phyloP scores from a whole-genome alignment of 1,284 basidiomycete species.

The Sanghuangporus sanghuang region DNA sequence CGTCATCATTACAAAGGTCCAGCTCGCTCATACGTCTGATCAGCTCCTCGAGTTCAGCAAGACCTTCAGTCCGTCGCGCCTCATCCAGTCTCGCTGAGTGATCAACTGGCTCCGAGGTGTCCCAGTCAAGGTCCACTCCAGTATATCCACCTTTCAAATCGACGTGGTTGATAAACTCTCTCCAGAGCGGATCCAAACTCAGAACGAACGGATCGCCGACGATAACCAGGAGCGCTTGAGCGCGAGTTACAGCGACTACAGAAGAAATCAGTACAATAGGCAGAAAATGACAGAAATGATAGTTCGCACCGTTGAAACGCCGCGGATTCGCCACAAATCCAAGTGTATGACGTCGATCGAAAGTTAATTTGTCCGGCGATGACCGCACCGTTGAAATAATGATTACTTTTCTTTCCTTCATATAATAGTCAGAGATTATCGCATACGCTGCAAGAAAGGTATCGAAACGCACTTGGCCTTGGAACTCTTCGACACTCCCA shows the following conservation, averaged over 20 bases:
- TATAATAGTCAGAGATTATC: constrained; percentile 19
- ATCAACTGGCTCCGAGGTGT: constrained; percentile 33
- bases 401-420: constrained; percentile 34
- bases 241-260: constrained; percentile 40
- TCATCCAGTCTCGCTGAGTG: constrained; percentile 7
- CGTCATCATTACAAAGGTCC: background rate
- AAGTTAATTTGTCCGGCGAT: constrained; percentile 31
- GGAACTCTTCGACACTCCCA: constrained; percentile 58
- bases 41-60: constrained; percentile 17
- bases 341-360: constrained; percentile 38
- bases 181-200: constrained; percentile 46
- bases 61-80: constrained; percentile 11
- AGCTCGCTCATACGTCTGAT: constrained; percentile 18
- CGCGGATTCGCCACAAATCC: constrained; percentile 42
- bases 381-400: constrained; percentile 45
- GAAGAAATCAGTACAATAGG: background rate
- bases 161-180: constrained; percentile 48
- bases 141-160: constrained; percentile 41
- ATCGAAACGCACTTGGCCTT: constrained; percentile 44
- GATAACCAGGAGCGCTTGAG: constrained; percentile 52
- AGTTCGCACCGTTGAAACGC: constrained; percentile 39
- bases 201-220: constrained; percentile 51
- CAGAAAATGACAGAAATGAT: background rate
- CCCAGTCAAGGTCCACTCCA: constrained; percentile 46
- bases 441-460: background rate